These are phyloP conservation scores for Gossypium anomalum DNA, from an alignment of 345 rosid genomes.

Conservation along the genomic window DNA sequence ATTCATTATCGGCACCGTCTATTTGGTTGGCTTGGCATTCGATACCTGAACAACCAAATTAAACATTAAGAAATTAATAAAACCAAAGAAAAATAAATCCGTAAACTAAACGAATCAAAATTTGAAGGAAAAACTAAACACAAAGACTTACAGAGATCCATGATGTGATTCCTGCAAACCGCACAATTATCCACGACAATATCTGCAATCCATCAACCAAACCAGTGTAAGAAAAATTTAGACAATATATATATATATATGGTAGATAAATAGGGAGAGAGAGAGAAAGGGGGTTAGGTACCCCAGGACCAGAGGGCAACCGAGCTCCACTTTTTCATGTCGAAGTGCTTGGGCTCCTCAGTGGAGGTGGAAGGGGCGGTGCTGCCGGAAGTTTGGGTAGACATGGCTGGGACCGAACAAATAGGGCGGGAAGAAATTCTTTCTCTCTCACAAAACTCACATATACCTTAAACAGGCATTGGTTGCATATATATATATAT, in stretches of 20 bases:
- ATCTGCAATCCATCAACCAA: conserved; percentile 42
- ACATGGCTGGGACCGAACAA: conserved; percentile 32
- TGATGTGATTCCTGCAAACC: conserved; percentile 92
- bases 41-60: conserved; percentile 49
- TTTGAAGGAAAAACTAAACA: neutral
- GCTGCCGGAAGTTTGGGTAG: conserved; percentile 60
- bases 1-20: conserved; percentile 89
- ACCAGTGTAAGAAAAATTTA: neutral
- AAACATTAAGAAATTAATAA: conserved; percentile 2
- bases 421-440: neutral
- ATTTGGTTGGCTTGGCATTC: conserved; percentile 97
- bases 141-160: conserved; percentile 79
- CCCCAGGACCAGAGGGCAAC: conserved; percentile 99
- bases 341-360: conserved; percentile 80
- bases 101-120: neutral
- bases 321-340: conserved; percentile 94
- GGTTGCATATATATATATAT: no score
- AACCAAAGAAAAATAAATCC: neutral
- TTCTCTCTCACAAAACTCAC: neutral
- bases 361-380: conserved; percentile 47
- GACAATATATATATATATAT: no score
- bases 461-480: no score
- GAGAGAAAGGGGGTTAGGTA: conserved; percentile 18
- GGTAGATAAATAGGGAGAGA: neutral
- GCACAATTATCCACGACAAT: conserved; percentile 96